A percentile compares a stretch with the other conserved stretches of the same genome.
phyloP scores from a whole-genome alignment of 805 yeast genomes.

The Candida xiaguanensis region DNA sequence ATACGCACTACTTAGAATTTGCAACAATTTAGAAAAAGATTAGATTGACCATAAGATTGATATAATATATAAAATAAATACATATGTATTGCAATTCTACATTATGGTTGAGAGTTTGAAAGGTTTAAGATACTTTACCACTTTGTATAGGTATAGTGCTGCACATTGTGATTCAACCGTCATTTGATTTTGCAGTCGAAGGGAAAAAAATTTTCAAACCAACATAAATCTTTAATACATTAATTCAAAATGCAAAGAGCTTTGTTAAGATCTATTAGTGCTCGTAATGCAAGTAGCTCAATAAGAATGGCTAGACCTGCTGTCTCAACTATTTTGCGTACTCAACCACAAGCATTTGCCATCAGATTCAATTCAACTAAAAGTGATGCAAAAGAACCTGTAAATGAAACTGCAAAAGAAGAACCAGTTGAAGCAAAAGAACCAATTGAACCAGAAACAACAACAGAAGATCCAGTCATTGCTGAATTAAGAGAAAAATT shows the following conservation, averaged over 20 bases:
- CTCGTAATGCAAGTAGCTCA: conserved; percentile 12
- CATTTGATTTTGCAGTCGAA: neutral
- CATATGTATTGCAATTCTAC: too few species aligned
- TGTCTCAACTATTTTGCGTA: neutral
- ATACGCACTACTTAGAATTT: neutral
- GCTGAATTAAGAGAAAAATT: conserved; percentile 49
- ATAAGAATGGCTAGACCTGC: conserved; percentile 14
- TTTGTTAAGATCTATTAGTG: conserved; percentile 16
- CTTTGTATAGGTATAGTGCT: neutral
- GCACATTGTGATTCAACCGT: neutral
- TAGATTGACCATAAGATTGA: too few species aligned
- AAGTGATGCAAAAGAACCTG: conserved; percentile 12
- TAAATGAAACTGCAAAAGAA: conserved; percentile 12
- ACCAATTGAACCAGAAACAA: conserved; percentile 11
- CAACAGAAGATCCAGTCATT: conserved; percentile 13
- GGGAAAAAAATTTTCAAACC: conserved; percentile 7
- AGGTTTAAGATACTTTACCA: too few species aligned
- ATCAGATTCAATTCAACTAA: conserved; percentile 18
- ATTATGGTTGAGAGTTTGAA: too few species aligned
- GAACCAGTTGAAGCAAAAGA: conserved; percentile 10
- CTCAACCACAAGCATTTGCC: conserved; percentile 1
- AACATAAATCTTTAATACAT: neutral
- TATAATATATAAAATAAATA: too few species aligned
- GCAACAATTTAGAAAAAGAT: too few species aligned
- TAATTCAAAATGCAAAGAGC: conserved; percentile 22